Evolutionary conservation across 2,329 filamentous ascomycete genomes (phyloP), one percentile per base, ranked within the genome.

Genomic region (Alternaria triticina): DNA sequence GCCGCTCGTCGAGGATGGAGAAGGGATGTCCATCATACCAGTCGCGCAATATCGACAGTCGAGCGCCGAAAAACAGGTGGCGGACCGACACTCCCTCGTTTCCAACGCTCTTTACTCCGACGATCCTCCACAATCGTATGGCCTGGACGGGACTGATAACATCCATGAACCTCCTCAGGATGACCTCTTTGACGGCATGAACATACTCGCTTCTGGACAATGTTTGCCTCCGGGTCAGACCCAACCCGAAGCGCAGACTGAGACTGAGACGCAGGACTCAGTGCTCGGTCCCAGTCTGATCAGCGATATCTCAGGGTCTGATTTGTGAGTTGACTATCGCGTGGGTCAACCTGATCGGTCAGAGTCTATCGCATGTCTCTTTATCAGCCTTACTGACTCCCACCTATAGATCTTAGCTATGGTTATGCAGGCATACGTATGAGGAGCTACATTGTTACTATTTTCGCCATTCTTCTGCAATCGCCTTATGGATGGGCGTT

Each of bases 11-110:
- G 54, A 65, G 15, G 28, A 56, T 22, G 20, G 57, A 6, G 44
- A 62, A 12, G 55, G 64, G 6, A 54, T 73, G 2, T 62, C 61
- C 9, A 55, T 73, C 45, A 65, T 70, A 11, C 65, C 71, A 28
- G 64, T 57, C 22, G 65, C 69, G 25, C 61, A 68, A 22, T 68
- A 69, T 27, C 59, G 25, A 49, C 60, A 25, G 22, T 57, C 55
- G 0, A 61, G 57, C n/a, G 66, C 57, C 23, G 51, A 66, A 12
- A 45, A 46, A 22, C 47, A 64, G 10, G 30, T 52, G 11, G 44
- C 54, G 3, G 15, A 12, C 5, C 47, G 69, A 4, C 40, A 36
- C 20, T 33, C 55, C 10, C 51, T 66, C 13, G 65, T 61, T 28
- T 61, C 30, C 15, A 50, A 59, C 5, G 64, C 65, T 4, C 58